Percentiles rank a stretch among this genome's conserved stretches.
These are phyloP conservation scores for Dillenia suffruticosa DNA, from an alignment of 164 flowering plant species.

Conservation along the genomic window DNA sequence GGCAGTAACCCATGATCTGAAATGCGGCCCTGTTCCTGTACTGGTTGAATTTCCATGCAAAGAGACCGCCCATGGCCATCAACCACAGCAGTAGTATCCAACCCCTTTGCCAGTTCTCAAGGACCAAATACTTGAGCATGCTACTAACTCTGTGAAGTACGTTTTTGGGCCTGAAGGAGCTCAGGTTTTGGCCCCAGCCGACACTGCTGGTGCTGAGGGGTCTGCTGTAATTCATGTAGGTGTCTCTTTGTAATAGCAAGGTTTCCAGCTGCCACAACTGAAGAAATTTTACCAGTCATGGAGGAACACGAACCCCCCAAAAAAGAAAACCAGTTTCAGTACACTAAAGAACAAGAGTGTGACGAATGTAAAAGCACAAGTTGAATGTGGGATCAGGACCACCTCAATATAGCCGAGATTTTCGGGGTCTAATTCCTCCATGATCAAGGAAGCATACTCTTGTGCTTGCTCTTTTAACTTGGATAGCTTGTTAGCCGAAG, in stretches of 20 bases:
- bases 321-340: background rate
- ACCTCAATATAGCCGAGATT: conserved; percentile 92
- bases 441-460: conserved; percentile 84
- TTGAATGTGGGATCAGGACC: background rate
- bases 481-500: conserved; percentile 90
- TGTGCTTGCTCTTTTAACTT: conserved; percentile 82
- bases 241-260: conserved; percentile 72
- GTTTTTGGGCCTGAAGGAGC: conserved; percentile 27
- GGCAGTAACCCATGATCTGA: conserved; percentile 83
- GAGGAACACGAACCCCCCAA: no score
- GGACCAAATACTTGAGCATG: conserved; percentile 25
- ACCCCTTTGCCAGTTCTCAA: conserved; percentile 83
- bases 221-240: conserved; percentile 82
- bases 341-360: background rate
- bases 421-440: conserved; percentile 98
- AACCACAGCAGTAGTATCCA: conserved; percentile 79
- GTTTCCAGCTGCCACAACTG: conserved; percentile 97
- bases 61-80: conserved; percentile 50
- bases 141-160: conserved; percentile 23
- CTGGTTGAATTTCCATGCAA: conserved; percentile 75
- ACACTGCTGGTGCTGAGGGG: conserved; percentile 66
- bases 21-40: conserved; percentile 66
- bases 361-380: background rate
- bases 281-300: background rate
- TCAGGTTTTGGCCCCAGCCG: conserved; percentile 47